Evolutionary conservation across 768 basidiomycete species (phyloP).

Genomic region (Termitomyces sp.): DNA sequence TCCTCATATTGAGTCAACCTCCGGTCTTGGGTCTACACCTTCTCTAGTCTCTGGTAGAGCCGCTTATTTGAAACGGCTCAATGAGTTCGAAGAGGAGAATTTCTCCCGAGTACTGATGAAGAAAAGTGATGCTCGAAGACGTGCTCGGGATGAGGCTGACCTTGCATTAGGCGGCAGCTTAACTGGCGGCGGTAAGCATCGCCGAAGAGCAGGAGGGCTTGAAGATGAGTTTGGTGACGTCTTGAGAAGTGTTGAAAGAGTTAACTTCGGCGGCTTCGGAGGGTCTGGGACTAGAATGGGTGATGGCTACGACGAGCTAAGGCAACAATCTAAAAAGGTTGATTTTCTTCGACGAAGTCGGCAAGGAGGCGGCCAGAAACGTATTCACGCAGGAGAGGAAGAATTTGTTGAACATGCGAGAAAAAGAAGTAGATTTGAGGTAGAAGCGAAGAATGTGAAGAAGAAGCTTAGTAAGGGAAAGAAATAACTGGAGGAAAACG

Average conservation of each 20-base stretch:
- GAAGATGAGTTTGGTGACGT: slow-evolving; percentile 87
- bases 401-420: slow-evolving; percentile 25
- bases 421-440: slow-evolving; percentile 51
- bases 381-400: slow-evolving; percentile 25
- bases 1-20: slow-evolving; percentile 69
- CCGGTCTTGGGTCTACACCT: slow-evolving; percentile 67
- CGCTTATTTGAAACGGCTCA: slow-evolving; percentile 74
- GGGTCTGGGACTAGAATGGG: slow-evolving; percentile 36
- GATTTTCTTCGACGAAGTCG: slow-evolving; percentile 62
- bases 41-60: slow-evolving; percentile 65
- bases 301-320: slow-evolving; percentile 83
- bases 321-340: slow-evolving; percentile 64
- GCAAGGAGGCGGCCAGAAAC: slow-evolving; percentile 25
- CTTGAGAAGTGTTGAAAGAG: slow-evolving; percentile 56
- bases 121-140: slow-evolving; percentile 76
- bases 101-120: slow-evolving; percentile 89
- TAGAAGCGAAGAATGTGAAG: slow-evolving; percentile 43
- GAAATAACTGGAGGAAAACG: neutral
- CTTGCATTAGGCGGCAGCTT: slow-evolving; percentile 79
- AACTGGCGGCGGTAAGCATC: slow-evolving; percentile 43
- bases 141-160: slow-evolving; percentile 81
- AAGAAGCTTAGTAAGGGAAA: slow-evolving; percentile 27
- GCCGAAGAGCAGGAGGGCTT: slow-evolving; percentile 65
- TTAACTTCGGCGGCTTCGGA: slow-evolving; percentile 21
- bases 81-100: slow-evolving; percentile 92